phyloP scores from a whole-genome alignment of 805 yeast genomes.

The Starmera dryadoides region DNA sequence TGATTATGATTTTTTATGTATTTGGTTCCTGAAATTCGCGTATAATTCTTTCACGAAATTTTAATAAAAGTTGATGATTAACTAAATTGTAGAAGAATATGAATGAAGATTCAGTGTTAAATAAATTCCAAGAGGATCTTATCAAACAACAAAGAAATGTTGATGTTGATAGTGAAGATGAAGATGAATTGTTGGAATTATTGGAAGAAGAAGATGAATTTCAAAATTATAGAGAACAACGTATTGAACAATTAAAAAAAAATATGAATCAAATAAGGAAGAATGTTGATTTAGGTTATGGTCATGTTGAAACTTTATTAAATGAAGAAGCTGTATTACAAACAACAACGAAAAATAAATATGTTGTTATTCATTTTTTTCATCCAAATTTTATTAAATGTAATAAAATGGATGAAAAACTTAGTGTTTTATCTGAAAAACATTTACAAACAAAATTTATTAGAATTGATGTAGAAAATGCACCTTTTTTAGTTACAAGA shows the following conservation, averaged over 20 bases:
- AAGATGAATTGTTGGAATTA: constrained; percentile 38
- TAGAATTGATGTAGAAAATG: constrained; percentile 50
- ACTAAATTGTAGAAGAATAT: neutral
- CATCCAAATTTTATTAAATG: constrained; percentile 59
- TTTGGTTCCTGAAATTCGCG: no score
- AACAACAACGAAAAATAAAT: constrained; percentile 33
- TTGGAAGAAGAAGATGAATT: constrained; percentile 47
- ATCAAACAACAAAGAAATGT: constrained; percentile 13
- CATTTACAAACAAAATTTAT: constrained; percentile 50
- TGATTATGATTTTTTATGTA: no score
- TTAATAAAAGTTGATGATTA: no score
- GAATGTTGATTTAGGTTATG: constrained; percentile 33
- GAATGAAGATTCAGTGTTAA: constrained; percentile 17
- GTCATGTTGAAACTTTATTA: constrained; percentile 31
- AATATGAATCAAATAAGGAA: constrained; percentile 28
- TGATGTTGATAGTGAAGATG: constrained; percentile 22
- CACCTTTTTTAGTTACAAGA: constrained; percentile 66
- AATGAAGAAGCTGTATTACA: constrained; percentile 55
- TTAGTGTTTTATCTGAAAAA: constrained; percentile 40
- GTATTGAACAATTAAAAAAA: constrained; percentile 50
- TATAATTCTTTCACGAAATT: no score
- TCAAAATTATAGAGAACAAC: constrained; percentile 49
- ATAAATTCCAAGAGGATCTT: constrained; percentile 36
- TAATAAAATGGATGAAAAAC: constrained; percentile 43
- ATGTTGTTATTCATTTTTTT: constrained; percentile 54